Evolutionary conservation across 129 eudicot genomes (phyloP), one percentile per base, ranked within the genome.

Genomic region (Flaveria brownii): DNA sequence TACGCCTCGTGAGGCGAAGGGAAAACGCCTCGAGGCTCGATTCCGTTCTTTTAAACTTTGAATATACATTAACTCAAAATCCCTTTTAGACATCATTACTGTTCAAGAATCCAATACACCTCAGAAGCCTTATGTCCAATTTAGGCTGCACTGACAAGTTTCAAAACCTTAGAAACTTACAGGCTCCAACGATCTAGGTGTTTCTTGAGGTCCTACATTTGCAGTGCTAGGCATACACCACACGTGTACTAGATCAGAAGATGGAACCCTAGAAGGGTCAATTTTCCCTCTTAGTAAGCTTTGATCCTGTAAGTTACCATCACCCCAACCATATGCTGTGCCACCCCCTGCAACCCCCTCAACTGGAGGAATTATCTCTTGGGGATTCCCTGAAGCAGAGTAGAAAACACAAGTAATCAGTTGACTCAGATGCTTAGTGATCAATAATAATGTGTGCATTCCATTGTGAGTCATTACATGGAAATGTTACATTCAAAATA

Each of bases 261-360:
- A 85, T 72, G 92, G 91, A 68, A 94, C 86, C 81, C 88, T 85
- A 14, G 84, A 30, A 1, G 97, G 97, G 77, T 94, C 98, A 83
- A 91, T 88, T 7, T 82, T 69, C 26, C 93, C 97, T 76, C 82
- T 87, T 8, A 91, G 60, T 52, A 78, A 15, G 55, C 64, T 77
- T 66, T 89, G 92, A 87, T 84, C 88, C 16, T 71, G 86, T 30
- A 83, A 51, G 73, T 82, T 83, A 80, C 76, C 85, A 42, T 94
- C 98, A 62, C 87, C 78, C 97, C 97, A 94, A 56, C 98, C 98
- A 84, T 91, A 91, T 5, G 98, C 87, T 9, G 98, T 94, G 68
- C 98, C 98, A 52, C 98, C 98, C 57, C 98, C 98, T 57, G 97
- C 98, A 41, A 94, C 96, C 46, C 98, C 98, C 86, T 94, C 98